Base-by-base conservation (phyloP, 495 filamentous ascomycete species). In the Penicillium nucicola region DNA sequence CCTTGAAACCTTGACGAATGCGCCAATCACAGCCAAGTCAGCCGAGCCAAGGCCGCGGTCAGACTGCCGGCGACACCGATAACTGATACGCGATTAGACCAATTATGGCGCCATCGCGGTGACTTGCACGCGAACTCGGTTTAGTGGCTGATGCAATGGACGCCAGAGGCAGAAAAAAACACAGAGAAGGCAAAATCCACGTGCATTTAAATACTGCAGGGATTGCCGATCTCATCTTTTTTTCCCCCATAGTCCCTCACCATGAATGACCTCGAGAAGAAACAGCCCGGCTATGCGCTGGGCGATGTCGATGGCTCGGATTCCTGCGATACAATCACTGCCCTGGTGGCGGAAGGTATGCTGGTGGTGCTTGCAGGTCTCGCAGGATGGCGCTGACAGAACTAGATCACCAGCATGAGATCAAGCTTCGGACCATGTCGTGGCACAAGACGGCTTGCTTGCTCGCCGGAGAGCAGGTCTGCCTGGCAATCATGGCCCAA, bases 401-500 rank as follows among this genome's bases (percentile, higher is more conserved):
- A 41, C 18, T 41, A 73, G 72, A 76, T 42, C 69, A 73, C 22
- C 23, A 63, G 50, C 72, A 76, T 70, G 71, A 75, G 3, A 77
- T 75, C 54, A 67, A 74, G 50, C 62, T 75, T 8, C 62, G 73
- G 18, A 77, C 73, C 4, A 75, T 77, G 73, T 71, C 71, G 11
- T 77, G 73, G 71, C 71, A 75, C 45, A 75, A 75, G 48, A 71
- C 71, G 0, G 70, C 73, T 5, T 71, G 65, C 53, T 42, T 77
- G 30, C 64, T 77, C 4, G 66, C 65, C 1, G 73, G 73, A 10
- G 73, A 77, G 3, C 71, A 77, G 52, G 73, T 77, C 48, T 77
- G 73, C 43, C 45, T 77, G 46, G 73, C 73, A n/a, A 75, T 77
- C 43, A 77, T 74, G 73, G 70, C 73, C 15, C 73, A 77, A 56